Evolutionary conservation across 805 yeast genomes (phyloP).

Genomic region (Zygosaccharomyces rouxii): DNA sequence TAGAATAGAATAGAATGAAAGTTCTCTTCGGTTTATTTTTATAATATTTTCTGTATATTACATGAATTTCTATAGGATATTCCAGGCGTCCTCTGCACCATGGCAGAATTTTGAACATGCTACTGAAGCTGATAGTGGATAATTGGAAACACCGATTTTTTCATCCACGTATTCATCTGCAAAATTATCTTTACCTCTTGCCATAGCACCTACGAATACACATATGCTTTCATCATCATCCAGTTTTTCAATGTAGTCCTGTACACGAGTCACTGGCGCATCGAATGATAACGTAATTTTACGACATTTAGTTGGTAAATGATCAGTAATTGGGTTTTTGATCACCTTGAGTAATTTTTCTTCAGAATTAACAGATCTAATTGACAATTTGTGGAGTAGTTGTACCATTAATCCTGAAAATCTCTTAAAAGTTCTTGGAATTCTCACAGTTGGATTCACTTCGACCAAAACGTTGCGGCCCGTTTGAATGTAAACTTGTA

Average conservation of each 20-base stretch:
- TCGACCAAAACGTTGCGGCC: conserved; percentile 92
- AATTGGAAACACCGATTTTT: conserved; percentile 91
- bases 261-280: conserved; percentile 81
- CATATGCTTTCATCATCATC: conserved; percentile 91
- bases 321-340: conserved; percentile 96
- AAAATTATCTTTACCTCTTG: conserved; percentile 94
- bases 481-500: conserved; percentile 95
- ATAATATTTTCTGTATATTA: conserved; percentile 7
- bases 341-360: conserved; percentile 91
- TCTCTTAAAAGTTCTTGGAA: conserved; percentile 96
- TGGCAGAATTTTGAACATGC: conserved; percentile 98
- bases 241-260: conserved; percentile 74
- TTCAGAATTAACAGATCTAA: conserved; percentile 91
- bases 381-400: conserved; percentile 83
- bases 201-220: conserved; percentile 99
- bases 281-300: conserved; percentile 90
- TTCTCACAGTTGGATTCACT: conserved; percentile 93
- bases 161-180: conserved; percentile 97
- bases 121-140: conserved; percentile 93
- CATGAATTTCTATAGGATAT: conserved; percentile 42
- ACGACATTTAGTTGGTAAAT: conserved; percentile 92
- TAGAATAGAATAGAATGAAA: neutral
- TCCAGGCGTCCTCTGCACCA: conserved; percentile 99
- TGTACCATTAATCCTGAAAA: conserved; percentile 98
- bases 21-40: neutral